Percentiles rank a stretch among this genome's conserved stretches.
Conservation (phyloP, 495 filamentous ascomycete genomes). For the Neurospora hispaniola region DNA sequence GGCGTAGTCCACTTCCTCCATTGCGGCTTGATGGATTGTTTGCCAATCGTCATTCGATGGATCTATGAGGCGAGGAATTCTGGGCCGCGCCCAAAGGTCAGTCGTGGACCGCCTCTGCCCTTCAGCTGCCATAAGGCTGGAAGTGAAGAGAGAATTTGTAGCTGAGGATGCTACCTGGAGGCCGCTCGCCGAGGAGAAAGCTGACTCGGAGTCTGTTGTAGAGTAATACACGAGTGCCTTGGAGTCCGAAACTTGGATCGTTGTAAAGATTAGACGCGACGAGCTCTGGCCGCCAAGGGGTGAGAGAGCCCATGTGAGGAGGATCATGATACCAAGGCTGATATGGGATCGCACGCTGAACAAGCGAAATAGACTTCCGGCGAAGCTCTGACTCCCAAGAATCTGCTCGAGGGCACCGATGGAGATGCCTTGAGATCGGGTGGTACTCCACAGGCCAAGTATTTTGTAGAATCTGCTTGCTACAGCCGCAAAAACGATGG, state of each 20-base stretch:
- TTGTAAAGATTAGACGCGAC: not conserved
- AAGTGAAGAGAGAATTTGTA: not conserved
- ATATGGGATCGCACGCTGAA: not conserved
- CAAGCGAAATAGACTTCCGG: not conserved
- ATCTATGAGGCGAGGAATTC: not conserved
- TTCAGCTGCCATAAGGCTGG: not conserved
- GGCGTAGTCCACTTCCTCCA: not conserved
- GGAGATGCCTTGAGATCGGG: not conserved
- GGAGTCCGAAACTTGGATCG: not conserved
- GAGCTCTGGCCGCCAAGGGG: not conserved
- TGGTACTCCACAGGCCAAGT: not conserved
- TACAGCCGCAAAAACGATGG: not conserved
- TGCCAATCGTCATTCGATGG: not conserved
- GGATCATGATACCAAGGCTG: not conserved
- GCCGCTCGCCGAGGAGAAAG: not conserved
- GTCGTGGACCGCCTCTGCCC: not conserved
- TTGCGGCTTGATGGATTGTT: not conserved
- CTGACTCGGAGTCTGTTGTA: not conserved
- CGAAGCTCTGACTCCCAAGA: not conserved
- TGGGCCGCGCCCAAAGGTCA: not conserved
- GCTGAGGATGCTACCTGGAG: not conserved
- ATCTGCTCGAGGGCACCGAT: not conserved
- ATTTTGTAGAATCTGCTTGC: not conserved
- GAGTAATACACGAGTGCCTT: not conserved
- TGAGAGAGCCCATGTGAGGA: not conserved